Base-by-base conservation (phyloP, 768 basidiomycete genomes). In the Psilocybe azurescens region DNA sequence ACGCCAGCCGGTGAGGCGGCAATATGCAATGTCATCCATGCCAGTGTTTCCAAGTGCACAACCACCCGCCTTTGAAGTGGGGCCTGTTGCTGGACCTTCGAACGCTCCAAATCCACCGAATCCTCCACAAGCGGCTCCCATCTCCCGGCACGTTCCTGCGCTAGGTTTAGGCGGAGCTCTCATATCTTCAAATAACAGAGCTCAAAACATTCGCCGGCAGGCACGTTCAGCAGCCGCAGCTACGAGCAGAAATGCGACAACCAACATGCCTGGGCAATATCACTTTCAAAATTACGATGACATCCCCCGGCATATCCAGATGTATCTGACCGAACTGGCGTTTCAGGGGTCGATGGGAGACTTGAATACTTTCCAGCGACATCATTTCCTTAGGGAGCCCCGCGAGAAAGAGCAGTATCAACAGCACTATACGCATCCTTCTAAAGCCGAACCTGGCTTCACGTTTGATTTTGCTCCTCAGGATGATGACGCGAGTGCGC, bases 401-500 rank as follows among this genome's bases (percentile, higher is more conserved):
- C 64, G 61, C 11, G 69, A 72, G 50, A 67, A 66, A 53, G 75
- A 78, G 24, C 79, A 84, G 60, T 91, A 91, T 67, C 79, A 78
- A 60, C 68, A 76, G 1, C 76, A 76, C n/a, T 90, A 86, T 73
- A 93, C 91, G 0, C 91, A 94, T 69, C 84, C 89, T 1, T 72
- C 72, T 9, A 74, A 73, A 4, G 77, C 85, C 5, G 77, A 81
- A 13, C 76, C 86, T n/a, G 90, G 89, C 1, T 93, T 89, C 70
- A 85, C 87, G 0, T 83, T 82, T 67, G 84, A 91, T 69, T 92
- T 94, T 72, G 82, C 81, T 2, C 72, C 74, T 11, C 72, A 74
- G 4, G 66, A 73, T 29, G 66, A 59, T 39, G 39, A 60, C 41
- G 52, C 68, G 29, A 61, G 59, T 20, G 59, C 65, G 16, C 56